Conservation (phyloP, 1,139 yeast species). For the Pneumocystis sp. region DNA sequence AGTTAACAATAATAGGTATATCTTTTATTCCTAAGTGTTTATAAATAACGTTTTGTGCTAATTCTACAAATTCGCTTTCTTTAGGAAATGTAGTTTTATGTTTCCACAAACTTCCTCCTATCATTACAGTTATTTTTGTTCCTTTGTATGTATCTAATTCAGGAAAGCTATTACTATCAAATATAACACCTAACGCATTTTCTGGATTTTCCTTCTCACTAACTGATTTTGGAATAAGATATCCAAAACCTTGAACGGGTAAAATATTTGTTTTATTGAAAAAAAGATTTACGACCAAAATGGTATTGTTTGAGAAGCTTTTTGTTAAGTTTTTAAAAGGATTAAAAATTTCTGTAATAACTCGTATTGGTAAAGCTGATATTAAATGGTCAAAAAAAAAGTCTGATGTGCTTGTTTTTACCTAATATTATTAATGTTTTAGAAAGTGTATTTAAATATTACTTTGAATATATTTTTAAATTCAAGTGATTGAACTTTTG, state of each 20-base stretch:
- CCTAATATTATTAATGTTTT: not conserved
- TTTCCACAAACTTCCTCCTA: conserved; percentile 63
- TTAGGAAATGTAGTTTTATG: conserved; percentile 31
- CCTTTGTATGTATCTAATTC: conserved; percentile 23
- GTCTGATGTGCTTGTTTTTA: not conserved
- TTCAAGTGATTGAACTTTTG: conserved; percentile 3
- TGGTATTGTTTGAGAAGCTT: conserved; percentile 35
- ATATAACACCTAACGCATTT: conserved; percentile 67
- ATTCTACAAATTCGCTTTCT: conserved; percentile 29
- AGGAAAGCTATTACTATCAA: conserved; percentile 56
- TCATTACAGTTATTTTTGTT: conserved; percentile 71
- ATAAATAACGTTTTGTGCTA: conserved; percentile 35
- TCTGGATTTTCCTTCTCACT: conserved; percentile 35
- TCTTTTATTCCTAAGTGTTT: conserved; percentile 25
- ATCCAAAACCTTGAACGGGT: conserved; percentile 56
- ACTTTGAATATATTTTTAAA: conserved; percentile 9
- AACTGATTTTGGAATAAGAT: conserved; percentile 52
- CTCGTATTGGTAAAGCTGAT: conserved; percentile 13
- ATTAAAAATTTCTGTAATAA: conserved; percentile 6
- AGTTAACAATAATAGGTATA: conserved; percentile 22
- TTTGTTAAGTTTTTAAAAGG: conserved; percentile 9
- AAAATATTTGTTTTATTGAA: conserved; percentile 29
- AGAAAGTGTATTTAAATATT: conserved; percentile 2
- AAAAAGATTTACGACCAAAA: conserved; percentile 49
- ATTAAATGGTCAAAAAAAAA: conserved; percentile 9